These are phyloP conservation scores for Fusarium sp. DNA, from an alignment of 2,329 filamentous ascomycete genomes.

Conservation along the genomic window DNA sequence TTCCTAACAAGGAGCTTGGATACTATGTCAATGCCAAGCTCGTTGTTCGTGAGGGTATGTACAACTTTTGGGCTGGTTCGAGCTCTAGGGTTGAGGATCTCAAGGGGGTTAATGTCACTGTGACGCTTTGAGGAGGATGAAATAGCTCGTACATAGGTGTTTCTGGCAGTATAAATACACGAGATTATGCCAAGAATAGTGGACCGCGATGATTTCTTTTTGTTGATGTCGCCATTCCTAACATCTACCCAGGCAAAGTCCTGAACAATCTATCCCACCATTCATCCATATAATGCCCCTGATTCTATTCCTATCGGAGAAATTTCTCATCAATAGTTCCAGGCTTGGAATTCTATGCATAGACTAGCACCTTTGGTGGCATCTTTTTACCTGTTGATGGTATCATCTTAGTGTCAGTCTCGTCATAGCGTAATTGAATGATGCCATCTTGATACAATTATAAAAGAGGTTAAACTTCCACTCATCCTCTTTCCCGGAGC, in stretches of 20 bases:
- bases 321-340: too few species aligned
- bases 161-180: background rate
- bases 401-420: background rate
- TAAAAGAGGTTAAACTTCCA: background rate
- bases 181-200: background rate
- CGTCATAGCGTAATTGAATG: background rate
- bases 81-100: slow-evolving; percentile 41
- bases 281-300: background rate
- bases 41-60: slow-evolving; percentile 38
- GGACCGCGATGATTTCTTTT: background rate
- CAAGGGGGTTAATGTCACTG: slow-evolving; percentile 30
- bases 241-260: background rate
- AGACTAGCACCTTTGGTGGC: background rate
- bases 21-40: slow-evolving; percentile 43
- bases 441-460: background rate
- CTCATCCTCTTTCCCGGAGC: background rate
- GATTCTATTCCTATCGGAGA: background rate
- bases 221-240: background rate
- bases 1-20: slow-evolving; percentile 42
- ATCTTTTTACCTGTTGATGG: background rate
- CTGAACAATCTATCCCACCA: background rate
- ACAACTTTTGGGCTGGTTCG: slow-evolving; percentile 45
- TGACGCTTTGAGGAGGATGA: background rate
- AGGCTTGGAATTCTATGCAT: too few species aligned
- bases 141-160: background rate